Percentiles rank a stretch among this genome's conserved stretches.
Evolutionary conservation across 2,329 filamentous ascomycete genomes (phyloP).

Genomic region (Aspergillus sp.): DNA sequence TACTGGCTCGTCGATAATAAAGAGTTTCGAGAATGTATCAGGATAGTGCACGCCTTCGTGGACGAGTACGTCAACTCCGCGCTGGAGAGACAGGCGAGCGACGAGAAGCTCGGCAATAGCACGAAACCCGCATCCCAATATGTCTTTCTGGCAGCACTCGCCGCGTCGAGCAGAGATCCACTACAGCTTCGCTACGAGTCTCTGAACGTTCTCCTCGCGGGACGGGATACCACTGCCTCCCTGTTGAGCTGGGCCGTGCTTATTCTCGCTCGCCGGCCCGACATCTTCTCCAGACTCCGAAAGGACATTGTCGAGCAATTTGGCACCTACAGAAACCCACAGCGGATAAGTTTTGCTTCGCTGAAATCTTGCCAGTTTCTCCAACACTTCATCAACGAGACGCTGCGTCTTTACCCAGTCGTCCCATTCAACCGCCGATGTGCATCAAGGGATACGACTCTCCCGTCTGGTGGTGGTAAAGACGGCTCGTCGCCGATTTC

Average conservation of each 20-base stretch:
- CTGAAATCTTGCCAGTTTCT: conserved; percentile 41
- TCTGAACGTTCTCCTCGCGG: conserved; percentile 51
- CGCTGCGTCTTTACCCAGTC: conserved; percentile 44
- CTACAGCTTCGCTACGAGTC: conserved; percentile 47
- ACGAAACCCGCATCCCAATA: conserved; percentile 35
- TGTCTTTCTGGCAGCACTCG: conserved; percentile 50
- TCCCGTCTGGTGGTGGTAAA: conserved; percentile 57
- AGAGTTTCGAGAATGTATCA: conserved; percentile 4
- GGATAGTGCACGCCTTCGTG: conserved; percentile 11
- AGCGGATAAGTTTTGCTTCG: conserved; percentile 40
- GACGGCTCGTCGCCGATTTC: conserved; percentile 60
- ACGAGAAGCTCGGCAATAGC: conserved; percentile 20
- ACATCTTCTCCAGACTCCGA: conserved; percentile 9
- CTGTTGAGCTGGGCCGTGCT: conserved; percentile 37
- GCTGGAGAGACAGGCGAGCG: conserved; percentile 17
- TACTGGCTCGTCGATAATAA: conserved; percentile 12
- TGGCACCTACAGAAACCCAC: conserved; percentile 26
- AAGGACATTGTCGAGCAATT: conserved; percentile 10
- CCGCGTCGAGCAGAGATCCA: conserved; percentile 46
- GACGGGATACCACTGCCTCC: conserved; percentile 53
- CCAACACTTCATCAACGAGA: conserved; percentile 35
- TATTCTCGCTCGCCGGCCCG: conserved; percentile 10
- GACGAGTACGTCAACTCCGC: conserved; percentile 7
- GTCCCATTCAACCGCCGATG: conserved; percentile 45
- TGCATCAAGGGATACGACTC: conserved; percentile 40